These are phyloP conservation scores for Tieghemostelium lacteum DNA, from an alignment of 78 protist genomes.

Conservation along the genomic window DNA sequence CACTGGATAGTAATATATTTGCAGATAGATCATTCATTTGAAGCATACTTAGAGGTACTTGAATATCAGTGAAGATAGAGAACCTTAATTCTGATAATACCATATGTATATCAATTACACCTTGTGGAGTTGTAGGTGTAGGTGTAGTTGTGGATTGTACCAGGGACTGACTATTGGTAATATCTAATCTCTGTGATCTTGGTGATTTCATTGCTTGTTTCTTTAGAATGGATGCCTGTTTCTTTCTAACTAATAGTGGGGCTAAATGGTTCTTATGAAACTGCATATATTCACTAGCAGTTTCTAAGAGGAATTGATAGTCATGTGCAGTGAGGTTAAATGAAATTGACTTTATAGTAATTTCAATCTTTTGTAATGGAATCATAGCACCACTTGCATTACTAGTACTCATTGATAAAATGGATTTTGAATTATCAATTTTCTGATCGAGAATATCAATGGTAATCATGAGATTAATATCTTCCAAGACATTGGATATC, in stretches of 20 bases:
- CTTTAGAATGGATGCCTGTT: background rate
- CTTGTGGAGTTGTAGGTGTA: too few relatives aligned
- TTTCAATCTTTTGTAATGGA: conserved; percentile 35
- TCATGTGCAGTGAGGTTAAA: conserved; percentile 16
- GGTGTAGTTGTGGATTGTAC: too few relatives aligned
- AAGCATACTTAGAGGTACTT: conserved; percentile 6
- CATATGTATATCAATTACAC: background rate
- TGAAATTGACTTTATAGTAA: conserved; percentile 25
- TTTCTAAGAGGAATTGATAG: conserved; percentile 11
- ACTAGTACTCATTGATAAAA: background rate
- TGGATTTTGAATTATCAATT: conserved; percentile 2
- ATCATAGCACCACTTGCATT: background rate
- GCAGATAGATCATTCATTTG: conserved; percentile 33
- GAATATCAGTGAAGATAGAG: background rate
- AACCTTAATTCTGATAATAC: conserved; percentile 25
- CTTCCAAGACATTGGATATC: background rate
- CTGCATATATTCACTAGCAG: background rate
- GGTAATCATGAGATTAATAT: background rate
- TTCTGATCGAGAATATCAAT: background rate
- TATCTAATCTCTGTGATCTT: too few relatives aligned
- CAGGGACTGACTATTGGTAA: too few relatives aligned
- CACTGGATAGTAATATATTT: background rate
- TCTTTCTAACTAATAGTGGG: conserved; percentile 27
- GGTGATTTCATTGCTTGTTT: too few relatives aligned
- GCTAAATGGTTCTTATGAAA: conserved; percentile 3